Base-by-base conservation (phyloP, 257 asterid species). In the Solanum acaule region DNA sequence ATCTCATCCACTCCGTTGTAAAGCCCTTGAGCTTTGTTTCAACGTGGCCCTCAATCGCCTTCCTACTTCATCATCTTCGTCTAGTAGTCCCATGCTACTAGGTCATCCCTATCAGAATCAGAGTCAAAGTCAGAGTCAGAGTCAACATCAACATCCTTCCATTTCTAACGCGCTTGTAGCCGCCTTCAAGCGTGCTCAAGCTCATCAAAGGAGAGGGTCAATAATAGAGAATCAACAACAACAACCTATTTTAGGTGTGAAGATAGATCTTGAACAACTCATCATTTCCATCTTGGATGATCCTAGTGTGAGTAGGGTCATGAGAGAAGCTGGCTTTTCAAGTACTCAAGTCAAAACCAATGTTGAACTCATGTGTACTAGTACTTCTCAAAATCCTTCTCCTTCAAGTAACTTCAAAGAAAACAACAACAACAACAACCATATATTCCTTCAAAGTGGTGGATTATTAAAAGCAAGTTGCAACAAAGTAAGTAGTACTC, bases 21-120 rank as follows among this genome's bases (percentile, higher is more conserved):
- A 95, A 87, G 98, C 99, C 33, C 93, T 96, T 2, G 99, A 96
- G 93, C 99, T 96, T 77, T 95, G 99, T 90, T 95, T 96, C 96
- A 95, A 94, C 91, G 98, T 96, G 44, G 98, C 98, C 0, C 98
- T 96, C 71, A 95, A 96, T 84, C 95, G 99, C 67, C 95, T 96
- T 33, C 98, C 99, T 1, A 93, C 95, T 4, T 85, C 97, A 56
- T 89, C 88, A 52, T 89, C 84, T n/a, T 78, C 84, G 29, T 78
- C 95, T 27, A 81, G 95, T 10, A 84, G 76, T 67, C 93, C 95
- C 87, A 89, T 93, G 86, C 10, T 78, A 46, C 31, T 93, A n/a
- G 90, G 88, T 23, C 89, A 86, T 9, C 22, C 83, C 2, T 94
- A 85, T 6, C 83, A 38, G 10, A 6, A 6, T 40, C 84, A 88